These are phyloP conservation scores for Colletotrichum phormii DNA, from an alignment of 2,329 filamentous ascomycete species.

Conservation along the genomic window DNA sequence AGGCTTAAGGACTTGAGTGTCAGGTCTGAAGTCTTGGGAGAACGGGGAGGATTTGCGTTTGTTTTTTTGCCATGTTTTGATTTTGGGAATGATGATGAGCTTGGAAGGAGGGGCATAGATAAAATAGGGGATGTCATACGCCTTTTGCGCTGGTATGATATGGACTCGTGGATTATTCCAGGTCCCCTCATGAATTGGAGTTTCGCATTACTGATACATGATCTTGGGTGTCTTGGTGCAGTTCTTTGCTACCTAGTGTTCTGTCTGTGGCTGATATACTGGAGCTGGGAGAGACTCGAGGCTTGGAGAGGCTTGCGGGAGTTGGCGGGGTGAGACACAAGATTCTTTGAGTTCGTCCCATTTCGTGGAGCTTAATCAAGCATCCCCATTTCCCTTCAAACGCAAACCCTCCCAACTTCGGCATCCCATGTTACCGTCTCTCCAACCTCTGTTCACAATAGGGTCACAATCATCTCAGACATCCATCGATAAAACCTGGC, in stretches of 20 bases:
- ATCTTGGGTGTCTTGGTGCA: neutral
- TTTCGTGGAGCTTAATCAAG: neutral
- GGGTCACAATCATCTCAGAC: neutral
- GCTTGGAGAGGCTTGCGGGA: neutral
- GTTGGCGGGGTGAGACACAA: neutral
- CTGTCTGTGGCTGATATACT: too few species aligned
- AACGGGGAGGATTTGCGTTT: neutral
- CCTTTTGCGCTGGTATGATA: neutral
- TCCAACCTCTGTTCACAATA: neutral
- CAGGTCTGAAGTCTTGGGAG: too few species aligned
- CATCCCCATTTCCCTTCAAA: too few species aligned
- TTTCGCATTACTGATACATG: neutral
- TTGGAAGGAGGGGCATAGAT: constrained; percentile 10
- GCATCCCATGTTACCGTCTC: too few species aligned
- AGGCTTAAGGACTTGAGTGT: constrained; percentile 52
- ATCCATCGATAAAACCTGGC: too few species aligned
- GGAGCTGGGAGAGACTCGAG: neutral
- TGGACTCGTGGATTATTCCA: neutral
- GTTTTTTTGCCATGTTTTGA: neutral
- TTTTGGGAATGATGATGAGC: constrained; percentile 2
- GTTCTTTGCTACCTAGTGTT: neutral
- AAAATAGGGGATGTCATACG: constrained; percentile 9
- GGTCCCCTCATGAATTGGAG: constrained; percentile 7
- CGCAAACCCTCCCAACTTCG: too few species aligned
- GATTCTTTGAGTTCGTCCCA: neutral